Evolutionary conservation across 1,284 basidiomycete species (phyloP), one percentile per base, ranked within the genome.

Genomic region (Apiotrichum gamsii): DNA sequence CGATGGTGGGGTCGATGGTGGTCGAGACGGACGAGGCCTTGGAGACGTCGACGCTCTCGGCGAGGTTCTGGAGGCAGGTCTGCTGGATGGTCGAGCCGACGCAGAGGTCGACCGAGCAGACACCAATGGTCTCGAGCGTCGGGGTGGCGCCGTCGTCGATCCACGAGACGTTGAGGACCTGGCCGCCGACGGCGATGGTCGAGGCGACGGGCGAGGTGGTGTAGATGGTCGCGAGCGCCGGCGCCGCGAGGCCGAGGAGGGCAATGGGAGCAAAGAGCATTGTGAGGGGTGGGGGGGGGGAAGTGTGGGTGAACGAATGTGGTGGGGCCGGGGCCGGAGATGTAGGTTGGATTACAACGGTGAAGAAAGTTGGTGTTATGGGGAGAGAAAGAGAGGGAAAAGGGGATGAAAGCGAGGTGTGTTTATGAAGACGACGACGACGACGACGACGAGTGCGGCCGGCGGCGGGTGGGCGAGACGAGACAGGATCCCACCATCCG

Each of bases 31-130:
- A 74, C 28, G 65, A 63, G 3, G 75, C 74, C 19, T 74, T 77
- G 28, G 80, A 75, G 15, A 89, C 85, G 64, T 90, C 78, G 44
- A 83, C 74, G 49, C 65, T 75, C 14, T 69, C 59, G 21, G 75
- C 72, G 49, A 91, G 76, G 25, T 70, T 59, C 67, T 89, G 86
- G 23, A 93, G 73, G n/a, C 68, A 63, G 14, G 82, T 83, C 82
- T 72, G 70, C 44, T 65, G 52, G 41, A 51, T 57, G 24, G 46
- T 34, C 10, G 65, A 66, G 36, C 71, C 74, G 50, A 76, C 80
- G 63, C 82, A 90, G 65, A 93, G 77, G 45, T 79, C 81, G 50
- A 90, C 74, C 34, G 73, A 76, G 32, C 80, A 75, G 24, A 68
- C 60, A 14, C 87, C 87, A 49, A 86, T 84, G 1, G 75, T 59